Conservation (phyloP, 2,329 filamentous ascomycete genomes). For the Trichoderma sp. region DNA sequence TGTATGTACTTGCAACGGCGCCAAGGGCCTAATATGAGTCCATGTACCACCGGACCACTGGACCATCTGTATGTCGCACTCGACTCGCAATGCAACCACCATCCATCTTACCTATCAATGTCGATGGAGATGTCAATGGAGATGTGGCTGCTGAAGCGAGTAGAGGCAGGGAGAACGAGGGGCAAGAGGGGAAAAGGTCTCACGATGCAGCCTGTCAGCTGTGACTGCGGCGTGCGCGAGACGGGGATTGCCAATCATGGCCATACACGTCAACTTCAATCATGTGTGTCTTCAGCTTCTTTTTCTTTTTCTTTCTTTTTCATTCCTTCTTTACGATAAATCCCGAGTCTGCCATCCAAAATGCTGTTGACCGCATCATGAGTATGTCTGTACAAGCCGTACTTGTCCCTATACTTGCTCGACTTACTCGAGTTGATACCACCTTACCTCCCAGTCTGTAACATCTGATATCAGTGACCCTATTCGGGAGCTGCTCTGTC, state of each 20-base stretch:
- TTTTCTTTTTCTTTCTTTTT: not conserved
- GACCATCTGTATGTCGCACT: not conserved
- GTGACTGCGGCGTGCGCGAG: not conserved
- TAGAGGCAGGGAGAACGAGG: not conserved
- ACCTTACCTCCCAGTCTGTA: not conserved
- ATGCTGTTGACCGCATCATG: not conserved
- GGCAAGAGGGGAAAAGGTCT: not conserved
- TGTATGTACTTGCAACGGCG: not conserved
- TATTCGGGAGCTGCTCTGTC: not conserved
- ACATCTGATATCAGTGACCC: not conserved
- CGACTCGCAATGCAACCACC: not conserved
- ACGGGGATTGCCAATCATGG: not conserved
- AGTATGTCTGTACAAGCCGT: not conserved
- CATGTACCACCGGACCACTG: not conserved
- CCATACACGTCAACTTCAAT: not conserved
- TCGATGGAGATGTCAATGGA: not conserved
- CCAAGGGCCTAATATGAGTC: not conserved
- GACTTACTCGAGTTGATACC: not conserved
- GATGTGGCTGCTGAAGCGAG: not conserved
- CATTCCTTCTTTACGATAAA: not conserved
- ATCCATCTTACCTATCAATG: not conserved
- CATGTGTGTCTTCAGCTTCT: not conserved
- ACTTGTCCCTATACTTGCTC: not conserved
- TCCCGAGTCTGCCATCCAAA: not conserved
- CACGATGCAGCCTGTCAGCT: not conserved